These are phyloP conservation scores for Pichia occidentalis DNA, from an alignment of 805 yeast species.

Conservation along the genomic window DNA sequence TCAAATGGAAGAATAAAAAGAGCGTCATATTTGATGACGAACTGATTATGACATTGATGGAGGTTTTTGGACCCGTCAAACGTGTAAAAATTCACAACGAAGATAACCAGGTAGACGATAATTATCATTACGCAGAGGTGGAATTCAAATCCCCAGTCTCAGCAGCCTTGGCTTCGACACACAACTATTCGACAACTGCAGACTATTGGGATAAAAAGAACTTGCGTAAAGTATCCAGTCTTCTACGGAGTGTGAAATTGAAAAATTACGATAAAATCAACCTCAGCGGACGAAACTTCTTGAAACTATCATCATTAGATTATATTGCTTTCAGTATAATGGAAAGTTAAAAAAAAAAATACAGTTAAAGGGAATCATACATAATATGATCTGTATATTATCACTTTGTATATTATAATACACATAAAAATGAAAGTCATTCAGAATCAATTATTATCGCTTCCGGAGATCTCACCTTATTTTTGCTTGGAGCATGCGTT, in stretches of 20 bases:
- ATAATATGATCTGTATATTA: neutral
- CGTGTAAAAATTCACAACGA: constrained; percentile 13
- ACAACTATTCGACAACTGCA: constrained; percentile 38
- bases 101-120: constrained; percentile 13
- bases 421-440: neutral
- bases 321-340: constrained; percentile 4
- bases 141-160: constrained; percentile 25
- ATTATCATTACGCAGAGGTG: constrained; percentile 36
- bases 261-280: constrained; percentile 7
- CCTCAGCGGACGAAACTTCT: neutral
- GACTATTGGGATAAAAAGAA: constrained; percentile 41
- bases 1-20: constrained; percentile 42
- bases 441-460: constrained; percentile 68
- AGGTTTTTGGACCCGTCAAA: constrained; percentile 37
- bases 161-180: constrained; percentile 32
- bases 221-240: constrained; percentile 40
- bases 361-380: neutral
- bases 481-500: constrained; percentile 48
- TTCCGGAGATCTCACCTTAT: constrained; percentile 67
- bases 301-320: constrained; percentile 1
- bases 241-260: constrained; percentile 31
- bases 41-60: constrained; percentile 35
- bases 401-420: neutral
- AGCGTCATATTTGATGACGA: constrained; percentile 31
- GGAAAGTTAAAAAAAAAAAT: neutral